Evolutionary conservation across 2,329 filamentous ascomycete genomes (phyloP), one percentile per base, ranked within the genome.

Genomic region (Microdochium nivale): DNA sequence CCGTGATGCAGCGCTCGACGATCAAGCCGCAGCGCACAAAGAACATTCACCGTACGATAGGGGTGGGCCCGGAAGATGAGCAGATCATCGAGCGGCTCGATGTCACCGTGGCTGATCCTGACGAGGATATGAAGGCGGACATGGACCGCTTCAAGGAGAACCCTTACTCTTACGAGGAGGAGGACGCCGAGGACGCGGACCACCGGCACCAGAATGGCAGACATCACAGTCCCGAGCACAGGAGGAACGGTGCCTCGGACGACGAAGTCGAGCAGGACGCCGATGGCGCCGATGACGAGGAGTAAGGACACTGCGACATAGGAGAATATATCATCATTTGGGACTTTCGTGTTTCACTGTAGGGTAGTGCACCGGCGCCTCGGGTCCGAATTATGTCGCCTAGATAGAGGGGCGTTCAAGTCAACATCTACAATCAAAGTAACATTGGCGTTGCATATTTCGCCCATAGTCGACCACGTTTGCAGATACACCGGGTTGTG

Each of bases 1-100:
- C 84, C 3, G 75, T 87, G 55, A 79, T 86, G 68, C 81, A 86
- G 65, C 78, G 80, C 51, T 80, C 76, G 47, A 74, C 75, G 23
- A 80, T 87, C 59, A 74, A 81, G 46, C 81, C 80, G 27, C 81
- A 84, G 66, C 76, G 83, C 53, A 78, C 75, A 54, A 84, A 80
- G 72, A 82, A 82, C 61, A 83, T 84, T 56, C 75, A 79, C 47
- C 76, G 78, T 47, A 78, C 71, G 30, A 70, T 70, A 46, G 76
- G 73, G 52, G 63, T 74, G 25, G 59, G 58, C 27, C 73, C 77
- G 33, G 71, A 77, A 50, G 72, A 77, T 52, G 74, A 76, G 56
- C 70, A 76, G 59, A 71, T 74, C 37, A 69, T 82, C 13, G 79
- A 83, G 57, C 74, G 81, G 58, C 68, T 83, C 48, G 75, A 81